Conservation (phyloP, 495 filamentous ascomycete genomes). For the Platismatia glauca region DNA sequence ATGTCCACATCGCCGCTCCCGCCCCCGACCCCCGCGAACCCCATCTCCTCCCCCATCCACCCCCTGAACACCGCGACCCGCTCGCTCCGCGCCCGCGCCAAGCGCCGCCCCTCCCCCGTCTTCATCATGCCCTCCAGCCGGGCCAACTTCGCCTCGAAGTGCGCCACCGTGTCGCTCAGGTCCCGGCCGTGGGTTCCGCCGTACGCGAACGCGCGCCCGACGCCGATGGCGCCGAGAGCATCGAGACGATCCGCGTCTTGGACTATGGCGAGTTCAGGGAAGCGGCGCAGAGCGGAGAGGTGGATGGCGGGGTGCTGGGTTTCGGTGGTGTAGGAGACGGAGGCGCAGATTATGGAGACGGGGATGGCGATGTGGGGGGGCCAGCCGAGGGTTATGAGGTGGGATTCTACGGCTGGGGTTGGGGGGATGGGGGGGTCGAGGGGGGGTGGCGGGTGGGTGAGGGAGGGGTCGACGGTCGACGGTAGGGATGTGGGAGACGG, state of each 20-base stretch:
- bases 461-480: conserved; percentile 4
- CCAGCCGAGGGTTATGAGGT: conserved; percentile 14
- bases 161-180: neutral
- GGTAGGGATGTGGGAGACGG: neutral
- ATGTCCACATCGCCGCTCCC: neutral
- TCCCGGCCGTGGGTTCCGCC: conserved; percentile 31
- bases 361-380: conserved; percentile 15
- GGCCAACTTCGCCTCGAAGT: conserved; percentile 48
- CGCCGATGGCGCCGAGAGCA: conserved; percentile 63
- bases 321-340: conserved; percentile 17
- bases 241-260: conserved; percentile 76
- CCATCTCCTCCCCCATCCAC: conserved; percentile 44
- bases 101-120: conserved; percentile 49
- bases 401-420: neutral
- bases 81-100: conserved; percentile 48
- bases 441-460: neutral
- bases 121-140: conserved; percentile 59
- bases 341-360: conserved; percentile 11
- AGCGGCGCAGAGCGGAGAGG: conserved; percentile 6
- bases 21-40: neutral
- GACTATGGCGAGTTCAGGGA: conserved; percentile 65
- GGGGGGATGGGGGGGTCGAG: neutral
- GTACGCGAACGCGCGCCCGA: conserved; percentile 57
- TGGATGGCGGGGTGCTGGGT: neutral
- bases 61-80: conserved; percentile 45